phyloP scores from a whole-genome alignment of 345 rosid species.

The Lepidium africanum region DNA sequence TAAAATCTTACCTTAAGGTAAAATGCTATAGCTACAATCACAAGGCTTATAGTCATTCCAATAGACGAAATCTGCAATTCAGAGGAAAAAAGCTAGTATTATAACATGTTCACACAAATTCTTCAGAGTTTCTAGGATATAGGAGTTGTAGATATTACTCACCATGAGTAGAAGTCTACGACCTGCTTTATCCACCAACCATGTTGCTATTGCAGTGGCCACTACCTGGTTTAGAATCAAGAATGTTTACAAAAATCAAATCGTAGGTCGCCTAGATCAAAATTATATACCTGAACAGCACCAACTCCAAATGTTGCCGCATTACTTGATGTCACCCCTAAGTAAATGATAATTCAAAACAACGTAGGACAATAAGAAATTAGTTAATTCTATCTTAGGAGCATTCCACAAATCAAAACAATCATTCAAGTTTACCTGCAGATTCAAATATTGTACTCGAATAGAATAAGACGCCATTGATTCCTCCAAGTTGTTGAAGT shows the following conservation, averaged over 20 bases:
- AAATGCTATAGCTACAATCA: slow-evolving; percentile 65
- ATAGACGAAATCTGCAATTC: slow-evolving; percentile 60
- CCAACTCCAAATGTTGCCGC: slow-evolving; percentile 75
- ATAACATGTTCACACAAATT: neutral
- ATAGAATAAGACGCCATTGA: slow-evolving; percentile 90
- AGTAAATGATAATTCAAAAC: neutral
- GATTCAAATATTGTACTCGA: slow-evolving; percentile 71
- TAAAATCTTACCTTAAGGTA: slow-evolving; percentile 43
- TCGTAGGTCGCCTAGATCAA: neutral
- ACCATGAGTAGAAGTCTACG: slow-evolving; percentile 87
- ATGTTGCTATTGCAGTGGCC: slow-evolving; percentile 76
- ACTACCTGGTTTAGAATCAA: slow-evolving; percentile 42
- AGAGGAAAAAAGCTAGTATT: neutral
- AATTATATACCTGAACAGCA: slow-evolving; percentile 59
- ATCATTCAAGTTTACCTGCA: slow-evolving; percentile 49
- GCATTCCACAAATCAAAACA: slow-evolving; percentile 4
- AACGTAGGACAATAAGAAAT: neutral
- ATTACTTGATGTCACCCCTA: slow-evolving; percentile 68
- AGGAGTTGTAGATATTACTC: slow-evolving; percentile 12
- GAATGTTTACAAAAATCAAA: neutral
- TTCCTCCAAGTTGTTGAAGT: slow-evolving; percentile 92
- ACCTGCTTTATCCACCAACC: slow-evolving; percentile 84
- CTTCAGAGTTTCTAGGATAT: neutral
- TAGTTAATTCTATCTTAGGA: neutral
- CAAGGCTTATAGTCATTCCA: slow-evolving; percentile 69